Base-by-base conservation (phyloP, 208 protist species). In the Crithidia brevicula region DNA sequence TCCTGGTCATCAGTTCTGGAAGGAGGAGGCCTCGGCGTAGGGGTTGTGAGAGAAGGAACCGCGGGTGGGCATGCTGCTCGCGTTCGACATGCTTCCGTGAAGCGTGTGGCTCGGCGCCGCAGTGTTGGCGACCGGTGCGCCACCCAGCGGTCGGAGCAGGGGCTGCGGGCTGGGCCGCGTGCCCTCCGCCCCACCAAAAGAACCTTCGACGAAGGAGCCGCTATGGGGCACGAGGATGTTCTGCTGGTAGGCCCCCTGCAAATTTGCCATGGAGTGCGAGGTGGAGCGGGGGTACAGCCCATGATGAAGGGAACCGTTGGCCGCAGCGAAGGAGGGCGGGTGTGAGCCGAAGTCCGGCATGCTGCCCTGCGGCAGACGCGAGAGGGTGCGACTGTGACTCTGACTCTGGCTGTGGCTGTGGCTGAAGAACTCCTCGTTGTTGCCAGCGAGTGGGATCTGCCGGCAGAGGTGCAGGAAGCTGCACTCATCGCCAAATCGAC, bases 401-500 rank as follows among this genome's bases (percentile, higher is more conserved):
- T n/a, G n/a, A n/a, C n/a, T n/a, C n/a, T n/a, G n/a, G 31, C 25
- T 54, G 62, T 42, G 51, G 54, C 58, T 61, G 46, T 52, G 47
- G 31, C 33, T 53, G 36, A 46, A 45, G 18, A 63, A 23, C 7
- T 73, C 72, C 2, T 74, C 60, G 11, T 89, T 74, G 49, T 67
- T 74, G 46, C 60, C 53, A 52, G 70, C 76, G 18, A 87, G 67
- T 0, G 72, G 50, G 6, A 85, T 79, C 30, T 88, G 61, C 16
- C 88, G 81, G 64, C 91, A 96, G 20, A 93, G 69, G 62, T 96
- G 91, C 36, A 96, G 65, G 54, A 94, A 96, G 34, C 78, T 83
- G 79, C 91, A 96, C 40, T 94, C 88, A 51, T 94, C 86, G 31
- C 88, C 91, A 50, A 94, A 94, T 49, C 86, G 83, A 73, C 91